Evolutionary conservation across 2,329 filamentous ascomycete species (phyloP), one percentile per base, ranked within the genome.

Genomic region (Penicillium griseofulvum): DNA sequence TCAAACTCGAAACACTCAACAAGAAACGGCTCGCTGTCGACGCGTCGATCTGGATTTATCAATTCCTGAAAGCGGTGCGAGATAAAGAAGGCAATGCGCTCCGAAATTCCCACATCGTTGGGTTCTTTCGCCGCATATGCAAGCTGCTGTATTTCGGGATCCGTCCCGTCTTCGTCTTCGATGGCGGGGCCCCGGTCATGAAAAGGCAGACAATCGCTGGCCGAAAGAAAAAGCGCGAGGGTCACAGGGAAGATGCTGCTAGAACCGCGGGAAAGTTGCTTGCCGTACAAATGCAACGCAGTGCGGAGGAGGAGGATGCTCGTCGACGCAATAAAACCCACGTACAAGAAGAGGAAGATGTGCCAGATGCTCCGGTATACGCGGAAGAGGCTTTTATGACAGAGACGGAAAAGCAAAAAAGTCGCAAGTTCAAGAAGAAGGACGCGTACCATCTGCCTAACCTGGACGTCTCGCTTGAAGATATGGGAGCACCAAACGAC

Each of bases 1-100:
- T 95, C 60, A 97, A 96, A 74, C 88, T 99, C 66, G 92, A 95
- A 66, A 96, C 93, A 14, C 86, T 99, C 57, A 97, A 97, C 74
- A 90, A 89, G 65, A 97, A 96, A 77, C 91, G 94, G 16, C 88
- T 99, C 47, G 95, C 94, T 44, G 91, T 99, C 63, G 94, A 99
- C 76, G 94, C 95, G 55, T 97, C 92, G 12, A 99, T 99, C 71
- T 99, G 94, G 94, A 97, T 99, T 66, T 99, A 99, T 80, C 94
- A 99, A 71, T 99, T 99, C 69, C 85, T 99, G 66, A 99, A 99
- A 78, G 94, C 95, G 10, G 94, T 99, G 11, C 92, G 94, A 66
- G 94, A 99, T 76, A 97, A 97, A 69, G 94, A 99, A 75, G 94
- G 94, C 51, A 96, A 99, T 70, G 94, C 94, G 1, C 81, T 99